Base-by-base conservation (phyloP, 2,329 filamentous ascomycete genomes). In the Erysiphe pulchra region DNA sequence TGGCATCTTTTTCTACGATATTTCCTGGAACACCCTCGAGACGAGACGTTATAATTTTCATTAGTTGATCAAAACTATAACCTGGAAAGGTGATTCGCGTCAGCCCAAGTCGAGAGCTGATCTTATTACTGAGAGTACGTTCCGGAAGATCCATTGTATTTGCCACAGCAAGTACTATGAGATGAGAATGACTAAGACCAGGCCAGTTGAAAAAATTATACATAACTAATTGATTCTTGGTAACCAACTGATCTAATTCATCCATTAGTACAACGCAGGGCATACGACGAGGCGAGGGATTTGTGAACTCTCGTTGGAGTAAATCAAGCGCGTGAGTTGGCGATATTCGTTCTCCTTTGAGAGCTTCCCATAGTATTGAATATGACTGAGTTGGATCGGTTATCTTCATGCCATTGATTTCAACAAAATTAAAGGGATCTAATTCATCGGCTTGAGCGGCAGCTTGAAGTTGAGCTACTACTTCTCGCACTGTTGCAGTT, bases 121-220 rank as follows among this genome's bases (percentile, higher is more conserved):
- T 98, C 61, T 98, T 98, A 65, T 98, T 98, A 62, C 84, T 93
- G 34, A 98, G 68, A 0, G 90, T 98, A 57, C 90, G 71, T 62
- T 98, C 90, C 0, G 90, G 90, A 47, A 98, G 64, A 63, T 98
- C 90, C 90, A 98, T 98, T 20, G 90, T 98, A 61, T 98, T 98
- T 45, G 90, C 92, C 16, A 98, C 90, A 11, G 92, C 92, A 7
- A 98, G 73, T 7, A 98, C 92, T 59, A 98, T 94, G 40, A 98
- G 69, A 43, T 86, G 75, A 46, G 84, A 93, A 61, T 98, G 86
- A 44, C 82, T 74, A 46, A 95, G 67, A 11, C 83, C 81, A 4
- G 90, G 90, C 90, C 90, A 98, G 58, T 98, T 98, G 71, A 98
- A 98, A 62, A 98, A 98, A 61, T 98, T 98, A 65, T 98, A 98